phyloP scores from a whole-genome alignment of 1,284 basidiomycete species.

The Leccinum griseonigrum region DNA sequence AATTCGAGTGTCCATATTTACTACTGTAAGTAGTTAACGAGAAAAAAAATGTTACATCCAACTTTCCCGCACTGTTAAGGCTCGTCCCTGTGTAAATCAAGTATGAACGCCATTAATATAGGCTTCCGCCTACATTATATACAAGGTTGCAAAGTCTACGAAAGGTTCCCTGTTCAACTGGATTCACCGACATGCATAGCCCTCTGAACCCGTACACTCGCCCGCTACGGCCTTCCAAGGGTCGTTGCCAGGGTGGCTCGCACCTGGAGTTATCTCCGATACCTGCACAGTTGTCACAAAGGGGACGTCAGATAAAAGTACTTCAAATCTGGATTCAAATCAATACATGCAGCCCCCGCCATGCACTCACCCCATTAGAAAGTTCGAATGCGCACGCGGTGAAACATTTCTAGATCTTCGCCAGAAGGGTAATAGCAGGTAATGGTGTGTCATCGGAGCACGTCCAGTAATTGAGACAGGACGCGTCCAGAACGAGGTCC shows the following conservation, averaged over 20 bases:
- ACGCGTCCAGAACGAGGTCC: slow-evolving; percentile 7
- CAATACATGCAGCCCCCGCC: not conserved
- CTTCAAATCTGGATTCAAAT: not conserved
- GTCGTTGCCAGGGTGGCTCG: slow-evolving; percentile 14
- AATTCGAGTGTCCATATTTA: too few species aligned
- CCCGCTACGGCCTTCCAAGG: slow-evolving; percentile 9
- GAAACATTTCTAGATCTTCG: slow-evolving; percentile 14
- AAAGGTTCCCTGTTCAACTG: slow-evolving; percentile 2
- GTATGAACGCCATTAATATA: too few species aligned
- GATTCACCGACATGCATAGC: slow-evolving; percentile 14
- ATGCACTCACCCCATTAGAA: not conserved
- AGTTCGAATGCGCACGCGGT: slow-evolving; percentile 11
- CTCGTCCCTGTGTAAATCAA: too few species aligned
- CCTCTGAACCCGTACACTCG: slow-evolving; percentile 13
- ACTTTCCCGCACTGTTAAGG: too few species aligned
- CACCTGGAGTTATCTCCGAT: slow-evolving; percentile 14
- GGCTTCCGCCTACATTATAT: too few species aligned
- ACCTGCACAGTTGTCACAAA: slow-evolving; percentile 5
- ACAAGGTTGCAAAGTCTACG: not conserved
- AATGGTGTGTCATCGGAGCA: slow-evolving; percentile 13
- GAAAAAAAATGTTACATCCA: too few species aligned
- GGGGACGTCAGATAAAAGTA: slow-evolving; percentile 2
- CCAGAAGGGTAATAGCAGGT: slow-evolving; percentile 16
- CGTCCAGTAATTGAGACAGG: slow-evolving; percentile 17
- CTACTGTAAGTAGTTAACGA: too few species aligned